A percentile compares a stretch with the other conserved stretches of the same genome.
Evolutionary conservation across 2,329 filamentous ascomycete genomes (phyloP).

Genomic region (Aspergillus niger): DNA sequence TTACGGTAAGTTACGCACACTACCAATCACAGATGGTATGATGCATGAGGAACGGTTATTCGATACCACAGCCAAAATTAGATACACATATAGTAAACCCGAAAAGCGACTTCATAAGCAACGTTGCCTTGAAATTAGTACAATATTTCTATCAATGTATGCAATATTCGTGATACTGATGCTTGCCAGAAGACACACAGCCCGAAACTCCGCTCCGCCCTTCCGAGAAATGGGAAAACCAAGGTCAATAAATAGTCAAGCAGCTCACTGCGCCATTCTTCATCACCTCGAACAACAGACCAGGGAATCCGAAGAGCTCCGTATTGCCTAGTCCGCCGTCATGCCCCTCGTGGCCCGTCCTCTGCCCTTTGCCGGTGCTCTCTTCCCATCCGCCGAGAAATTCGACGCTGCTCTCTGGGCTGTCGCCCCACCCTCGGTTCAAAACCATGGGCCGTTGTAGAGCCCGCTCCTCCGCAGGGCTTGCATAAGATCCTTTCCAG

Average conservation of each 20-base stretch:
- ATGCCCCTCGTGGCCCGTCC: conserved; percentile 45
- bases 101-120: not conserved
- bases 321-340: conserved; percentile 68
- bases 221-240: not conserved
- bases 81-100: not conserved
- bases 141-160: not conserved
- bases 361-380: conserved; percentile 51
- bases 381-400: conserved; percentile 86
- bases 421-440: conserved; percentile 88
- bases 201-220: not conserved
- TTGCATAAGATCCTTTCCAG: conserved; percentile 69
- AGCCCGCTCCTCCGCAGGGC: conserved; percentile 54
- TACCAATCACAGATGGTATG: not conserved
- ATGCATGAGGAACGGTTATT: not conserved
- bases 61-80: not conserved
- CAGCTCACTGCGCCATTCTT: conserved; percentile 89
- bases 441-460: conserved; percentile 73
- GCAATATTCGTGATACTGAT: not conserved
- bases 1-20: not conserved
- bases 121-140: not conserved
- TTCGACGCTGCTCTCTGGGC: conserved; percentile 85
- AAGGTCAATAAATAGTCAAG: conserved; percentile 74
- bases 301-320: conserved; percentile 89
- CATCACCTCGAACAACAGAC: conserved; percentile 91
- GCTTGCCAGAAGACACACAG: not conserved